Percentiles rank a stretch among this genome's conserved stretches.
These are phyloP conservation scores for Peronospora belbahrii DNA, from an alignment of 352 stramenopile species.

Conservation along the genomic window DNA sequence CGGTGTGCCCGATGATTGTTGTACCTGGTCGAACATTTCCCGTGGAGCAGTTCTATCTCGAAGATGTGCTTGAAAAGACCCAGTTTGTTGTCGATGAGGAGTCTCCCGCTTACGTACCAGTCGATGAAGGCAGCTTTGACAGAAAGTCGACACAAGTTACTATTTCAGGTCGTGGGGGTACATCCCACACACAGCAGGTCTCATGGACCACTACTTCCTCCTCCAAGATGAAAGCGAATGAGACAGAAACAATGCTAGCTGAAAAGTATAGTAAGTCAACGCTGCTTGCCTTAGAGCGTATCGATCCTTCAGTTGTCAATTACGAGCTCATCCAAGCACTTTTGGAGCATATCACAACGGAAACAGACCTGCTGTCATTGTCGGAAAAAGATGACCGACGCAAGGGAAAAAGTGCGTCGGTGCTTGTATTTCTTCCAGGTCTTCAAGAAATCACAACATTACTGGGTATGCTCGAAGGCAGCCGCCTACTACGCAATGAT, in stretches of 20 bases:
- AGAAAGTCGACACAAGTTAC: conserved; percentile 48
- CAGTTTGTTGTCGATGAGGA: conserved; percentile 79
- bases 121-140: conserved; percentile 11
- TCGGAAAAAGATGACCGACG: conserved; percentile 2
- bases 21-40: conserved; percentile 94
- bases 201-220: conserved; percentile 42
- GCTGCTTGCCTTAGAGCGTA: conserved; percentile 65
- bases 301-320: conserved; percentile 91
- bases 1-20: conserved; percentile 72
- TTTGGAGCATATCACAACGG: conserved; percentile 67
- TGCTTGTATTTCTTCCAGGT: conserved; percentile 95
- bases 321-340: conserved; percentile 90
- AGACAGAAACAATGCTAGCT: conserved; percentile 18
- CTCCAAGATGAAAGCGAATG: conserved; percentile 10
- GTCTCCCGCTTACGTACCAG: conserved; percentile 38
- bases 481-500: conserved; percentile 42
- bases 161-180: conserved; percentile 54
- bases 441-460: conserved; percentile 90
- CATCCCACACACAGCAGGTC: conserved; percentile 51
- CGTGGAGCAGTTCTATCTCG: conserved; percentile 94
- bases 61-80: conserved; percentile 89
- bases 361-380: conserved; percentile 37
- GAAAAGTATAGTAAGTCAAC: conserved; percentile 85
- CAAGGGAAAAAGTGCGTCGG: conserved; percentile 50
- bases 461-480: conserved; percentile 56